Evolutionary conservation across 805 yeast species (phyloP).

Genomic region (Ogataea ganodermae): DNA sequence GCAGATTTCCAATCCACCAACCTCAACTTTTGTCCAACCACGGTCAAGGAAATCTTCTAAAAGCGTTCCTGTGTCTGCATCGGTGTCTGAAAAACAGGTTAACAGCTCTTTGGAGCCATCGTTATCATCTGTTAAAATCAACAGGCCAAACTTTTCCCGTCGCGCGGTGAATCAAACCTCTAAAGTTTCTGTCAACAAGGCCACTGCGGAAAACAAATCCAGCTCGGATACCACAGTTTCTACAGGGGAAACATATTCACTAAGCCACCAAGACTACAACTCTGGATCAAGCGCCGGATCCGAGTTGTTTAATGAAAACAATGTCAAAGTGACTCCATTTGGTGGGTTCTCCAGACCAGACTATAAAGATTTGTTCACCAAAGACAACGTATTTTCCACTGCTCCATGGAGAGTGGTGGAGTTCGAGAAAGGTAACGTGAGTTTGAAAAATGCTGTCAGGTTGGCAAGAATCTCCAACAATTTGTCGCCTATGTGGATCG

Average conservation of each 20-base stretch:
- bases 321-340: constrained; percentile 53
- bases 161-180: constrained; percentile 13
- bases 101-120: constrained; percentile 19
- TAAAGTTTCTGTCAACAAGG: background rate
- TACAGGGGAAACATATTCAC: constrained; percentile 3
- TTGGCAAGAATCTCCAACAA: constrained; percentile 50
- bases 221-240: constrained; percentile 2
- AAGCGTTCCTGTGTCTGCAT: constrained; percentile 11
- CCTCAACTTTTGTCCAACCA: constrained; percentile 31
- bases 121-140: constrained; percentile 22
- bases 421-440: constrained; percentile 81
- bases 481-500: constrained; percentile 66
- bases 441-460: constrained; percentile 79
- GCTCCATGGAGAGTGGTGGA: constrained; percentile 76
- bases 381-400: constrained; percentile 49
- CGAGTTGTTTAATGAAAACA: constrained; percentile 6
- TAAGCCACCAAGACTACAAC: background rate
- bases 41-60: constrained; percentile 15
- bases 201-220: background rate
- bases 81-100: constrained; percentile 23
- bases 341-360: constrained; percentile 76
- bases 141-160: constrained; percentile 17
- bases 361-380: constrained; percentile 46
- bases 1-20: constrained; percentile 13
- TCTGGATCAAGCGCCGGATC: constrained; percentile 3